Base-by-base conservation (phyloP, 306 rosid species). In the Malus sieversii region DNA sequence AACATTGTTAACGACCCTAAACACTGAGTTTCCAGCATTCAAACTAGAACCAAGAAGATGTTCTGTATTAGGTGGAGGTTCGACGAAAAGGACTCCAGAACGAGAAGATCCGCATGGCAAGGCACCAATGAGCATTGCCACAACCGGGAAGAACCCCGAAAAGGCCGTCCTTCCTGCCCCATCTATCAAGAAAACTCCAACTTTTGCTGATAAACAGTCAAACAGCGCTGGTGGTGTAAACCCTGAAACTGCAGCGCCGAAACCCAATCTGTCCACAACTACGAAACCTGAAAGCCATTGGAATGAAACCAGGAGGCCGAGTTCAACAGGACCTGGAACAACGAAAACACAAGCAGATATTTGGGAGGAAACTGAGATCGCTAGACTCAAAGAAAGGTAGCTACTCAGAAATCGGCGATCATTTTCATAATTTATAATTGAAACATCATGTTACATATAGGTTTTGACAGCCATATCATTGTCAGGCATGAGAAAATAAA, bases 341-440 rank as follows among this genome's bases (percentile, higher is more conserved):
- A 77, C 10, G 9, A 82, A 86, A 77, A 71, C 68, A 70, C 72
- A 81, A 59, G 91, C 88, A 74, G 89, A 90, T 68, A 72, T 70
- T 30, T 90, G 99, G 99, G 92, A 89, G 88, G 86, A 63, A 78
- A 66, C 86, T 3, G 83, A 92, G 83, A 70, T 86, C 16, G 82
- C 84, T 61, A 89, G 73, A 71, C 90, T 96, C 68, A 77, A 74
- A 68, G 38, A 84, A 46, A 83, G 85, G 99, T 95, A 86, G 64
- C 62, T 63, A 53, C 67, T 57, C 42, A 48, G 27, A 12, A 40
- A 40, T 5, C 44, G 38, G 59, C 35, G 16, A 33, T 13, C 15
- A 30, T 30, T 30, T 32, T 40, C n/a, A 4, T 30, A 16, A 30
- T 64, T 38, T 29, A 68, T 14, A 5, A 5, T 51, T 51, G 8